Base-by-base conservation (phyloP, 768 basidiomycete species). In the Boletus vinaceobasis region DNA sequence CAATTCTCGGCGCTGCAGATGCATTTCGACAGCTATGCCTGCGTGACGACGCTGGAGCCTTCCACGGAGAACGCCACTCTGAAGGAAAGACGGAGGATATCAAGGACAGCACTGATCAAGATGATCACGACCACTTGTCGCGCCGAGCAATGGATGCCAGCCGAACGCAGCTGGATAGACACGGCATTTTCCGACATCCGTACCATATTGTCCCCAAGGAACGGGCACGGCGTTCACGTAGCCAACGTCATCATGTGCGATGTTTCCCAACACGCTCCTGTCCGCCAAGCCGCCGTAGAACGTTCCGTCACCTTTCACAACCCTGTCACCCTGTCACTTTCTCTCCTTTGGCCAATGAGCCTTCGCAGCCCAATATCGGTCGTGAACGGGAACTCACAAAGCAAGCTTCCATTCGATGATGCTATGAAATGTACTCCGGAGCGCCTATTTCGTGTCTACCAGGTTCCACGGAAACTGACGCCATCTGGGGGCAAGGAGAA, bases 21-120 rank as follows among this genome's bases (percentile, higher is more conserved):
- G 62, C 42, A 53, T 26, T 75, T 75, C 7, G 56, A 66, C 21
- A 69, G 59, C 11, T 65, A 74, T 23, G 75, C 73, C 10, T 78
- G 77, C 56, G 66, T 77, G 52, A 76, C 74, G 13, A 71, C 74
- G 6, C 62, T 69, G 2, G 43, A 48, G 27, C 35, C 63, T 35
- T 13, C 36, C 7, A 47, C n/a, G 31, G 54, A 42, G 40, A 62
- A 46, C 19, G 23, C 53, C 13, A 53, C 43, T 37, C 40, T 65
- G 33, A 39, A 14, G 29, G 52, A 56, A 45, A 65, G 65, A 49
- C 60, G 44, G 21, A 50, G 42, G 17, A 51, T 68, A 46, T 71
- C 72, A 35, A 65, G 54, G 37, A 29, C 9, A 19, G 43, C 57
- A 13, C 29, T 73, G 0, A 45, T 40, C 33, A 51, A 58, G 7